phyloP scores from a whole-genome alignment of 2,329 filamentous ascomycete genomes.

The Diaporthe ampelina region DNA sequence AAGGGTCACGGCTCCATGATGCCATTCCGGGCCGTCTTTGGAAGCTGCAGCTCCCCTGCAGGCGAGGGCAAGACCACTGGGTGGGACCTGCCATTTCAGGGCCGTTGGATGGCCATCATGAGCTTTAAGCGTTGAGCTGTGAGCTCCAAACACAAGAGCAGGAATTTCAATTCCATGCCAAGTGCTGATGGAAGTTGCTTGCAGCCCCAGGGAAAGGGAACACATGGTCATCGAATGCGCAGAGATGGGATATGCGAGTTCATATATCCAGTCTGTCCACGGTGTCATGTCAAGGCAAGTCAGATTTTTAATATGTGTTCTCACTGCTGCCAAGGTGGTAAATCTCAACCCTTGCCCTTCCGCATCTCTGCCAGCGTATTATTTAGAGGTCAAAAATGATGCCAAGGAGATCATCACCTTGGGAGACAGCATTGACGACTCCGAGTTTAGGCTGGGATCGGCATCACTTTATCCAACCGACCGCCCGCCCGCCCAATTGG shows the following conservation, averaged over 20 bases:
- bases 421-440: background rate
- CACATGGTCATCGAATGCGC: background rate
- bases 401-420: background rate
- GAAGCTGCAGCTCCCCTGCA: background rate
- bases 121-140: background rate
- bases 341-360: background rate
- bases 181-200: too few relatives aligned
- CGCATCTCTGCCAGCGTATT: background rate
- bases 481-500: background rate
- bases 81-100: background rate
- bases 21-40: background rate
- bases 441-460: constrained; percentile 1
- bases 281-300: background rate
- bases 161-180: too few relatives aligned
- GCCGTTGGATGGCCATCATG: background rate
- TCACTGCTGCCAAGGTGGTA: constrained; percentile 1
- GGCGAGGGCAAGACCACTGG: background rate
- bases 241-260: background rate
- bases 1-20: background rate
- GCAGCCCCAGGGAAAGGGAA: too few relatives aligned
- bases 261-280: background rate
- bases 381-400: background rate
- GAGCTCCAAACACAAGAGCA: background rate
- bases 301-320: background rate
- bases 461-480: constrained; percentile 1